Evolutionary conservation across 1,284 basidiomycete genomes (phyloP).

Genomic region (Moesziomyces sp.): DNA sequence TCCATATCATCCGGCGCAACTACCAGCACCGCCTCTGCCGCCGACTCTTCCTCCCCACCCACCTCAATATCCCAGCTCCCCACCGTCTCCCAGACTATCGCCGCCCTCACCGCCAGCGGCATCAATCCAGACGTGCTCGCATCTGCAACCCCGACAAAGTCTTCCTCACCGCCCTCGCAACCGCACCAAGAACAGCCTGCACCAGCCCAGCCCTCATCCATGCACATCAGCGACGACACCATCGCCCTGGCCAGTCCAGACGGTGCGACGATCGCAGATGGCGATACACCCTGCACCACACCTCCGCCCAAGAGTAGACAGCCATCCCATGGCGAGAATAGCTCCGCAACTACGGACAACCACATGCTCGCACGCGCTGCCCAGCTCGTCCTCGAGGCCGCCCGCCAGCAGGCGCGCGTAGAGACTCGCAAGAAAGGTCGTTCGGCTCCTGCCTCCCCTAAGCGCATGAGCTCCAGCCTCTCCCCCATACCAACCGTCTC

Average conservation of each 20-base stretch:
- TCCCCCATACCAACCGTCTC: constrained; percentile 23
- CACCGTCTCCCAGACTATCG: constrained; percentile 35
- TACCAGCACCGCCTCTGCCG: not conserved
- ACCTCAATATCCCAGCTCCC: constrained; percentile 7
- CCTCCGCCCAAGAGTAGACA: constrained; percentile 27
- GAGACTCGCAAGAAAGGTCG: constrained; percentile 42
- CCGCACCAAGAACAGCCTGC: not conserved
- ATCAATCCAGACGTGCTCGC: constrained; percentile 32
- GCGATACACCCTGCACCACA: constrained; percentile 12
- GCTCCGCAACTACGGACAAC: constrained; percentile 14
- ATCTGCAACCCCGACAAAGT: not conserved
- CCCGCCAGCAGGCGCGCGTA: constrained; percentile 44
- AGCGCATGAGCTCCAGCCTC: constrained; percentile 19
- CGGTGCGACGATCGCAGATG: constrained; percentile 12
- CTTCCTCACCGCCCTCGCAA: constrained; percentile 5
- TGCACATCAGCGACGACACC: not conserved
- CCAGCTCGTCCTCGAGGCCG: constrained; percentile 51
- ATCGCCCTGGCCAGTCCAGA: not conserved
- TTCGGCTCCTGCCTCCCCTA: constrained; percentile 45
- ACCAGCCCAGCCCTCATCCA: not conserved
- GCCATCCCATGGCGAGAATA: constrained; percentile 19
- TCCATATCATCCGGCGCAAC: not conserved
- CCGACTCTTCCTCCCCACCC: constrained; percentile 2
- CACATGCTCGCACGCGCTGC: constrained; percentile 49
- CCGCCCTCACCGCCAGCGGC: constrained; percentile 32